A percentile compares a stretch with the other conserved stretches of the same genome.
Evolutionary conservation across 352 stramenopile species (phyloP).

Genomic region (Phytophthora kernoviae): DNA sequence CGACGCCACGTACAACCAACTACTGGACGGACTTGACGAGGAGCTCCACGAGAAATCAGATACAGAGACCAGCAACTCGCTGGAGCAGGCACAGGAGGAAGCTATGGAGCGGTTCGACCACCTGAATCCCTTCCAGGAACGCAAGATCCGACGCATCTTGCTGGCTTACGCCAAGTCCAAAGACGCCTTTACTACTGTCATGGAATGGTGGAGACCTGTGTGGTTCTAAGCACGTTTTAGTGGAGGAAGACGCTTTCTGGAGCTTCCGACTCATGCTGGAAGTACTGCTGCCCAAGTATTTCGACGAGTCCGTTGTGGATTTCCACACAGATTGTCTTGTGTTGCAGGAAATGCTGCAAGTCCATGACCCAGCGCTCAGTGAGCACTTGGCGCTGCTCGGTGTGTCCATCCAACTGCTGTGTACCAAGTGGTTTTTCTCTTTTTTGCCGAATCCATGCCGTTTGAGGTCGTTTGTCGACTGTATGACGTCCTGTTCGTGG

Average conservation of each 20-base stretch:
- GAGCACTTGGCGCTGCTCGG: conserved; percentile 63
- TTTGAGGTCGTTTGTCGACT: conserved; percentile 80
- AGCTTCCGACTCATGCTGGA: conserved; percentile 75
- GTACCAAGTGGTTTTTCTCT: conserved; percentile 88
- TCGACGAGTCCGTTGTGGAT: conserved; percentile 77
- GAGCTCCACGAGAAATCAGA: conserved; percentile 35
- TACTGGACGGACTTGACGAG: conserved; percentile 45
- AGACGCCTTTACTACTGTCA: conserved; percentile 82
- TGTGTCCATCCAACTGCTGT: conserved; percentile 77
- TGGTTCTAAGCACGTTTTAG: conserved; percentile 78
- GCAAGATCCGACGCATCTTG: conserved; percentile 83
- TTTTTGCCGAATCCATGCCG: conserved; percentile 86
- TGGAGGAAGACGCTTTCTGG: conserved; percentile 83
- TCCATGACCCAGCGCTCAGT: conserved; percentile 52
- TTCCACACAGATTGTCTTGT: conserved; percentile 87
- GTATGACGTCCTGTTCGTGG: conserved; percentile 77
- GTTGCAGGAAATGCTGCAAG: conserved; percentile 70
- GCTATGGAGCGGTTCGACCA: conserved; percentile 82
- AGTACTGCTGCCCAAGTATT: conserved; percentile 78
- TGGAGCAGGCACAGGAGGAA: conserved; percentile 76
- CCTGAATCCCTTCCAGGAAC: conserved; percentile 81
- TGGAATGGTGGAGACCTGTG: conserved; percentile 83
- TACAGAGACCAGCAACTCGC: conserved; percentile 35
- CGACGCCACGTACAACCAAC: conserved; percentile 54
- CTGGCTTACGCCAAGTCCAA: conserved; percentile 80